Evolutionary conservation across 2,329 filamentous ascomycete species (phyloP), one percentile per base, ranked within the genome.

Genomic region (Clarireedia homoeocarpa): DNA sequence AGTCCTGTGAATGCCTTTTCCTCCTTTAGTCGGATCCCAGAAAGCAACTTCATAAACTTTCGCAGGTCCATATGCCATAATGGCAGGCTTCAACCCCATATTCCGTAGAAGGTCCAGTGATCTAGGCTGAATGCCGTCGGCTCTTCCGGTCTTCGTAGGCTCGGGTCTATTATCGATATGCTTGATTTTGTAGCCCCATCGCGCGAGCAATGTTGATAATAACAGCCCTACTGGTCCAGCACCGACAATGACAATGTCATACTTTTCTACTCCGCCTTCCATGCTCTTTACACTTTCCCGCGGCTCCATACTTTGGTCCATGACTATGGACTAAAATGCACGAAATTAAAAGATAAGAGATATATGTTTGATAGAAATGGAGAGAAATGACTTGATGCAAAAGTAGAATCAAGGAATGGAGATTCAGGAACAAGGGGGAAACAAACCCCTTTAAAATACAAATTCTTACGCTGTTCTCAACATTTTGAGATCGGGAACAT

Each of bases 181-280:
- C 77, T 92, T 95, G 72, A 96, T 89, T 71, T 84, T 90, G 77
- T 96, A 96, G 20, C 91, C 91, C 89, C 91, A 96, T 75, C 91
- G 80, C 59, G 89, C 88, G 59, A 96, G 80, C 69, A 88, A 92
- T 30, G 91, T 91, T 7, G 90, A 94, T 24, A 96, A 80, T 73
- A 95, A 85, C 57, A 96, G 81, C 55, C 91, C 91, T 42, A 91
- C 90, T 4, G 91, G 91, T 15, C 91, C 91, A 55, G 91, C 91
- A 61, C 91, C 91, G 55, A 96, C 80, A 63, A 96, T 91, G 64
- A 96, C 90, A 51, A 80, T 80, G 66, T 87, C 84, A 72, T 83
- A 85, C 39, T 65, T 63, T 42, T 59, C 61, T 7, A 59, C 62
- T 12, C 23, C 23, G 20, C 15, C 27, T 49, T n/a, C 47, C 6